phyloP scores from a whole-genome alignment of 805 yeast genomes.

The Tetrapisispora nanseiensis region DNA sequence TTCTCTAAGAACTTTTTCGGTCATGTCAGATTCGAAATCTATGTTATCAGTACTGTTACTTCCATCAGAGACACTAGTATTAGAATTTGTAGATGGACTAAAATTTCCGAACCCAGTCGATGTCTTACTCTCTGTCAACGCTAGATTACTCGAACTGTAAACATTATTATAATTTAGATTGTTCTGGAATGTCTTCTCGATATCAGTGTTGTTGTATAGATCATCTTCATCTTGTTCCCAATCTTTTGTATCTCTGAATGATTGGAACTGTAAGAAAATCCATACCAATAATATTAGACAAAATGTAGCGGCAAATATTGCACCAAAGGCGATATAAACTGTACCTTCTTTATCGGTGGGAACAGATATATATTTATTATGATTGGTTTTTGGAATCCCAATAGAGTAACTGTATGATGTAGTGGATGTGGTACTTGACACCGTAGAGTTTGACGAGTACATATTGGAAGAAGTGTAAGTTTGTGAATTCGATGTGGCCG shows the following conservation, averaged over 20 bases:
- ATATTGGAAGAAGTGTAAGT: neutral
- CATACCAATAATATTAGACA: slow-evolving; percentile 18
- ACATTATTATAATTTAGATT: slow-evolving; percentile 1
- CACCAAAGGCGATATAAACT: slow-evolving; percentile 70
- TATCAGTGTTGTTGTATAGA: neutral
- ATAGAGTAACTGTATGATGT: neutral
- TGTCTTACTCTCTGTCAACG: neutral
- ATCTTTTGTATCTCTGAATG: slow-evolving; percentile 17
- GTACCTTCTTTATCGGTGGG: slow-evolving; percentile 52
- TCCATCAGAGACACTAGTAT: neutral
- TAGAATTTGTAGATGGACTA: slow-evolving; percentile 16
- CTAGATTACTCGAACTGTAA: neutral
- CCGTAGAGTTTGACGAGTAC: neutral
- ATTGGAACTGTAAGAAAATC: slow-evolving; percentile 16
- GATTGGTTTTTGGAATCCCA: slow-evolving; percentile 15
- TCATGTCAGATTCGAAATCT: slow-evolving; percentile 15
- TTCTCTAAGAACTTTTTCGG: slow-evolving; percentile 18
- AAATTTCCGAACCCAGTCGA: neutral
- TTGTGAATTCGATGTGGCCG: too few species aligned
- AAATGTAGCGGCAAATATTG: slow-evolving; percentile 48
- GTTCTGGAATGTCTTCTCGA: neutral
- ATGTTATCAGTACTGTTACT: slow-evolving; percentile 4
- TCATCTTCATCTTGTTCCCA: neutral
- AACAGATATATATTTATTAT: slow-evolving; percentile 49
- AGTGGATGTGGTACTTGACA: neutral